Base-by-base conservation (phyloP, 2,329 filamentous ascomycete genomes). In the Juglanconis sp. region DNA sequence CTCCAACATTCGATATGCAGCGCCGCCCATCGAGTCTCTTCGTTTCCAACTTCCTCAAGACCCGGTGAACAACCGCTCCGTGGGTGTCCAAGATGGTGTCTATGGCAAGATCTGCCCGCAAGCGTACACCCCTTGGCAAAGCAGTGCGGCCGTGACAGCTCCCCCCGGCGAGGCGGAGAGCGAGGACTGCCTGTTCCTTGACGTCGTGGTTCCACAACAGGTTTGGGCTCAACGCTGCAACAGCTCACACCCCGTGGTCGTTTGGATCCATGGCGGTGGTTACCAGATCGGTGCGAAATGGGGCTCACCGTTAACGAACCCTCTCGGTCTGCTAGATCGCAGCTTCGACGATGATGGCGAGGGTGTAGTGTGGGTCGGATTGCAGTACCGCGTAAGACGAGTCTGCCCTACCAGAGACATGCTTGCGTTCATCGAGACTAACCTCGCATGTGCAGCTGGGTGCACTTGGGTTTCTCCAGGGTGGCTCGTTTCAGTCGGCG, bases 181-280 rank as follows among this genome's bases (percentile, higher is more conserved):
- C 0, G 73, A 76, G 61, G 76, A 78, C 56, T 79, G 76, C 54
- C 67, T 78, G 1, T 76, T 77, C 56, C 67, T 78, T 1, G 76
- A 78, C 60, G 65, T 77, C 11, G 68, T 71, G 34, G 74, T 77
- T 2, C 74, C 76, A n/a, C 69, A 68, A 7, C 69, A 69, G 36
- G 69, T 73, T 0, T 68, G 65, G 7, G 63, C 65, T 11, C 66
- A 67, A 47, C 56, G 50, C 5, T 49, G 5, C 32, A 53, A 49
- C 34, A 34, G 15, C 1, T 59, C 31, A 40, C n/a, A 30, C 6
- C 50, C 59, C 1, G 67, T 74, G 1, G 65, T 74, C 51, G 67
- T 72, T 5, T 72, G 71, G 73, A 65, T 76, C 34, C 72, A 74
- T 59, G 74, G 73, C 10, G 74, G 74, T 6, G 74, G 71, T 31